Evolutionary conservation across 2,329 filamentous ascomycete genomes (phyloP).

Genomic region (Arthrobotrys entomopaga): DNA sequence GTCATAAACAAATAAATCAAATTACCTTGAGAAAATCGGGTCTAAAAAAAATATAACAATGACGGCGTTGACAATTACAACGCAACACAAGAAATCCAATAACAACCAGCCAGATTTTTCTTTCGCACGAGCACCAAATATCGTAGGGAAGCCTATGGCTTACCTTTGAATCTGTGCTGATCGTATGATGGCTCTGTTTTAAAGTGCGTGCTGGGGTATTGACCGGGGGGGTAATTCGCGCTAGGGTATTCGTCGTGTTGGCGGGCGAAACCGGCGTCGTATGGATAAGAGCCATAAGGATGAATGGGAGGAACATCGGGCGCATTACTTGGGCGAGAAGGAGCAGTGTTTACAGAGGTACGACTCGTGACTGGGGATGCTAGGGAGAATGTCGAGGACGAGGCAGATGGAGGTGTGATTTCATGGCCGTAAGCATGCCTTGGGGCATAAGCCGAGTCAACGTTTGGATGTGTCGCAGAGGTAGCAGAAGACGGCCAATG

Average conservation of each 20-base stretch:
- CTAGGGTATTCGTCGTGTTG: constrained; percentile 41
- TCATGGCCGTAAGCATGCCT: constrained; percentile 39
- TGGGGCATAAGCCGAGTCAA: constrained; percentile 32
- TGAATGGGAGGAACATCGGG: constrained; percentile 31
- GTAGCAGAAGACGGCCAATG: constrained; percentile 50
- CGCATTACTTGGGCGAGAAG: constrained; percentile 37
- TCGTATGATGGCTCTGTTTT: constrained; percentile 46
- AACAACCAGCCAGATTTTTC: constrained; percentile 42
- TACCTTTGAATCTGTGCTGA: constrained; percentile 53
- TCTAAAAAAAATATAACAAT: constrained; percentile 40
- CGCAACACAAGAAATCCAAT: constrained; percentile 55
- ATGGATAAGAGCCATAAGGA: constrained; percentile 49
- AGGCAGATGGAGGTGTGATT: constrained; percentile 41
- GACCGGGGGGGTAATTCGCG: constrained; percentile 33
- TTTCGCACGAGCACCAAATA: constrained; percentile 54
- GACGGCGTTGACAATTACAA: constrained; percentile 44
- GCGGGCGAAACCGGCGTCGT: constrained; percentile 34
- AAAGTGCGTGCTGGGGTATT: constrained; percentile 34
- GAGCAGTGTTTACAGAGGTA: constrained; percentile 13
- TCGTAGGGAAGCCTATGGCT: constrained; percentile 56
- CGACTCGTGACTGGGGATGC: constrained; percentile 41
- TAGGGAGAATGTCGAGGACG: constrained; percentile 37
- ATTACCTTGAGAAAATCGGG: constrained; percentile 44
- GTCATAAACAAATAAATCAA: constrained; percentile 39
- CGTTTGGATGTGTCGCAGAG: constrained; percentile 45